phyloP scores from a whole-genome alignment of 1,284 basidiomycete genomes.

The Ceratobasidium sp. region DNA sequence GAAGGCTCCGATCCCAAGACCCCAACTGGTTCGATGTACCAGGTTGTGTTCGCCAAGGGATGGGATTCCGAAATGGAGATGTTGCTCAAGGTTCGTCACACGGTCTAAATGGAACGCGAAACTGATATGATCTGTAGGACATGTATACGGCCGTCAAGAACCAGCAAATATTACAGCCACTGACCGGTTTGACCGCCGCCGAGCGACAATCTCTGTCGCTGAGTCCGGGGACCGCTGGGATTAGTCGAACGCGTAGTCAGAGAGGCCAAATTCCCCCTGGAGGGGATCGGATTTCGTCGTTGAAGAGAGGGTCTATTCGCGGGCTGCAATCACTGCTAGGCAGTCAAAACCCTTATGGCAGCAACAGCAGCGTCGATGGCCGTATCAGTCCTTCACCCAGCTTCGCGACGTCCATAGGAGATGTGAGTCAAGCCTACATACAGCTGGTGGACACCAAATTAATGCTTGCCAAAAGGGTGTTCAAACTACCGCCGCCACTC shows the following conservation, averaged over 20 bases:
- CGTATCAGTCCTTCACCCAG: constrained; percentile 88
- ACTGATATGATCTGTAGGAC: constrained; percentile 62
- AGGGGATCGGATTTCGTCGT: constrained; percentile 69
- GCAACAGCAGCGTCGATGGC: constrained; percentile 74
- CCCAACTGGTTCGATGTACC: constrained; percentile 34
- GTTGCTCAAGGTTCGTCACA: constrained; percentile 77
- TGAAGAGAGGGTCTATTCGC: constrained; percentile 89
- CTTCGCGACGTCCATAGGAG: constrained; percentile 82
- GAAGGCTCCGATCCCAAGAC: constrained; percentile 45
- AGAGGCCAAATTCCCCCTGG: constrained; percentile 58
- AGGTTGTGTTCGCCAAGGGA: constrained; percentile 13
- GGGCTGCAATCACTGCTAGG: constrained; percentile 81
- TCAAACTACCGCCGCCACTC: constrained; percentile 53
- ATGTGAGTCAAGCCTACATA: constrained; percentile 59
- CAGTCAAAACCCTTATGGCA: constrained; percentile 77
- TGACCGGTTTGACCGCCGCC: constrained; percentile 53
- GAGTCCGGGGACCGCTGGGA: constrained; percentile 55
- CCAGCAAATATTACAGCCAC: constrained; percentile 88
- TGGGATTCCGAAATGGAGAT: constrained; percentile 89
- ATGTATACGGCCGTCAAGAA: constrained; percentile 92
- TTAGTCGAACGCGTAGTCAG: constrained; percentile 71
- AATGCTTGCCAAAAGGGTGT: constrained; percentile 47
- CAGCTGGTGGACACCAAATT: too few species aligned
- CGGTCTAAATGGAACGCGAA: too few species aligned
- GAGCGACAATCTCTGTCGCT: constrained; percentile 61